phyloP scores from a whole-genome alignment of 495 filamentous ascomycete genomes.

The Evernia prunastri region DNA sequence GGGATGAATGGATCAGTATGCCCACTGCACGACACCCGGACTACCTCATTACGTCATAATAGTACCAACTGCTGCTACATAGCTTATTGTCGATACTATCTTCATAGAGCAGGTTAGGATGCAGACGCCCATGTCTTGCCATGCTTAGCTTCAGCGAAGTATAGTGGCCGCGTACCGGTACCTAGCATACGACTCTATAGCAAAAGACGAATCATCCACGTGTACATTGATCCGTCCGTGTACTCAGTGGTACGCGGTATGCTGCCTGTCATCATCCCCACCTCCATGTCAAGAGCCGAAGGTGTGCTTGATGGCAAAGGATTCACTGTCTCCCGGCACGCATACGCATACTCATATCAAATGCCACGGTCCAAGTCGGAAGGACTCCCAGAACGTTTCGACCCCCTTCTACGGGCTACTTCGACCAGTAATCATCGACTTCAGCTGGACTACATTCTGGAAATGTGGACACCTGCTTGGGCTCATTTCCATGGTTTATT shows the following conservation, averaged over 20 bases:
- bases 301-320: slow-evolving; percentile 8
- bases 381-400: neutral
- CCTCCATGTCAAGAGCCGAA: slow-evolving; percentile 15
- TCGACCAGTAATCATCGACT: neutral
- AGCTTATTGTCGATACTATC: slow-evolving; percentile 60
- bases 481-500: neutral
- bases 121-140: slow-evolving; percentile 38
- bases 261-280: slow-evolving; percentile 16
- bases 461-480: neutral
- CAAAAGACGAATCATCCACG: slow-evolving; percentile 29
- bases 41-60: slow-evolving; percentile 22
- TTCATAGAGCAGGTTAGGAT: slow-evolving; percentile 57
- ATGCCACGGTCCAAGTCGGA: neutral
- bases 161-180: slow-evolving; percentile 33
- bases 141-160: slow-evolving; percentile 26
- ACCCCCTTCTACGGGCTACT: neutral
- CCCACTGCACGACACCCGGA: slow-evolving; percentile 26
- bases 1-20: slow-evolving; percentile 17
- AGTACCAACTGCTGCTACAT: slow-evolving; percentile 48
- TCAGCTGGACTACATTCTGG: neutral
- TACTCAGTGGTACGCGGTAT: slow-evolving; percentile 18
- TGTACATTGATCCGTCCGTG: slow-evolving; percentile 24
- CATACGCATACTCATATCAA: neutral
- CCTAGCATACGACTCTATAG: slow-evolving; percentile 46
- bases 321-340: neutral